Conservation (phyloP, 2,329 filamentous ascomycete genomes). For the Botrytis deweyae region DNA sequence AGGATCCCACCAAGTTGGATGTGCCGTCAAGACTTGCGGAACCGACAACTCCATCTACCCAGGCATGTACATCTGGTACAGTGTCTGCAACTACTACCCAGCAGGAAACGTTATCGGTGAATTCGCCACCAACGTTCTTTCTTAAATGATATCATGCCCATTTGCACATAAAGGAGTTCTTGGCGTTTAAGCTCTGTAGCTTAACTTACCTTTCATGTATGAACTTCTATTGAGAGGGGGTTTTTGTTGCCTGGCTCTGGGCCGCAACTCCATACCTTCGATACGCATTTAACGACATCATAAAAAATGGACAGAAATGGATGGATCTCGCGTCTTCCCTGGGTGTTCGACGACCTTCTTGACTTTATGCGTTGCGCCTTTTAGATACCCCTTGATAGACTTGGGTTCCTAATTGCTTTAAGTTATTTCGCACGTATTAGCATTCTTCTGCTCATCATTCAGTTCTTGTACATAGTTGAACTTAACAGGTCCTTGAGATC, state of each 20-base stretch:
- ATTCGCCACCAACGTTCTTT: constrained; percentile 15
- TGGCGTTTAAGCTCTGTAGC: constrained; percentile 21
- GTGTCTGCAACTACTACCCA: constrained; percentile 26
- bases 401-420: constrained; percentile 6
- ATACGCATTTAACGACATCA: constrained; percentile 16
- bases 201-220: constrained; percentile 21
- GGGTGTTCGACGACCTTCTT: constrained; percentile 14
- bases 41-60: constrained; percentile 49
- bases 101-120: constrained; percentile 19
- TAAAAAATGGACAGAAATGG: constrained; percentile 13
- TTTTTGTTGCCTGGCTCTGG: constrained; percentile 14
- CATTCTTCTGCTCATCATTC: constrained; percentile 16
- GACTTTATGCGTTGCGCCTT: constrained; percentile 9
- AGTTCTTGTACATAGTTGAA: constrained; percentile 22
- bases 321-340: constrained; percentile 15
- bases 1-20: constrained; percentile 60
- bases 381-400: constrained; percentile 11
- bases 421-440: constrained; percentile 9
- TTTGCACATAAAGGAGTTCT: constrained; percentile 20
- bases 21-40: constrained; percentile 54
- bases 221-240: constrained; percentile 22
- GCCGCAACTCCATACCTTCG: constrained; percentile 10
- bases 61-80: constrained; percentile 73
- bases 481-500: background rate
- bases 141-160: constrained; percentile 22